phyloP scores from a whole-genome alignment of 106 monocot genomes.

The Chionographis japonica region DNA sequence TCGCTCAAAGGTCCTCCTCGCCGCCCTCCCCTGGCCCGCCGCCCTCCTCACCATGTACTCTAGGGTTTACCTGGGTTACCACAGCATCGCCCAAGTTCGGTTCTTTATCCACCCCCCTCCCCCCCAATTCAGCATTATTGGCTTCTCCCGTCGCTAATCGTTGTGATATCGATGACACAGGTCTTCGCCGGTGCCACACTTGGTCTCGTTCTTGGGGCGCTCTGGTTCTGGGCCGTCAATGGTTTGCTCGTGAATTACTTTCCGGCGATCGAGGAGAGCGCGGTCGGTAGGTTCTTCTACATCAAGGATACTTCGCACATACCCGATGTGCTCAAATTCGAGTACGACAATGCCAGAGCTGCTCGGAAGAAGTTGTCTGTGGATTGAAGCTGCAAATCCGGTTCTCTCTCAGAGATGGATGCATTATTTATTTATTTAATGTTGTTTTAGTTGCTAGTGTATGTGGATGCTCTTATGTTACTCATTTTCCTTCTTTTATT shows the following conservation, averaged over 20 bases:
- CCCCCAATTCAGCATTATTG: not conserved
- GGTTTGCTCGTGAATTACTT: conserved; percentile 65
- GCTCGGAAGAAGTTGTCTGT: conserved; percentile 58
- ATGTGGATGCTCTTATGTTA: too few species aligned
- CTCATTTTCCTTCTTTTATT: too few species aligned
- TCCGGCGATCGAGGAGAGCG: conserved; percentile 79
- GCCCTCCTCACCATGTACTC: conserved; percentile 88
- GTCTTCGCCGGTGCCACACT: conserved; percentile 81
- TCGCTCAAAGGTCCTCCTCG: conserved; percentile 21
- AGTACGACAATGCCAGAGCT: conserved; percentile 92
- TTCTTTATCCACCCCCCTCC: not conserved
- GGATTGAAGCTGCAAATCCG: conserved; percentile 53
- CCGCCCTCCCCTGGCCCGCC: conserved; percentile 61
- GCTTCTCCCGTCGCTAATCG: not conserved
- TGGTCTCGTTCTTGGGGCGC: conserved; percentile 65
- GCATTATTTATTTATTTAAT: too few species aligned
- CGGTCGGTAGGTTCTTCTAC: conserved; percentile 65
- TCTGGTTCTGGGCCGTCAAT: conserved; percentile 92
- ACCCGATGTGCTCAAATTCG: conserved; percentile 82
- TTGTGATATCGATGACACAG: conserved; percentile 19
- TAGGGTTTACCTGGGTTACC: conserved; percentile 96
- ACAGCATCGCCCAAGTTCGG: conserved; percentile 80
- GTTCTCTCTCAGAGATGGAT: not conserved
- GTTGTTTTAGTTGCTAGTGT: too few species aligned
- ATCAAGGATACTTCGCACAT: conserved; percentile 93